Percentiles rank a stretch among this genome's conserved stretches.
Evolutionary conservation across 768 basidiomycete genomes (phyloP).

Genomic region (Lactarius pseudohatsudake): DNA sequence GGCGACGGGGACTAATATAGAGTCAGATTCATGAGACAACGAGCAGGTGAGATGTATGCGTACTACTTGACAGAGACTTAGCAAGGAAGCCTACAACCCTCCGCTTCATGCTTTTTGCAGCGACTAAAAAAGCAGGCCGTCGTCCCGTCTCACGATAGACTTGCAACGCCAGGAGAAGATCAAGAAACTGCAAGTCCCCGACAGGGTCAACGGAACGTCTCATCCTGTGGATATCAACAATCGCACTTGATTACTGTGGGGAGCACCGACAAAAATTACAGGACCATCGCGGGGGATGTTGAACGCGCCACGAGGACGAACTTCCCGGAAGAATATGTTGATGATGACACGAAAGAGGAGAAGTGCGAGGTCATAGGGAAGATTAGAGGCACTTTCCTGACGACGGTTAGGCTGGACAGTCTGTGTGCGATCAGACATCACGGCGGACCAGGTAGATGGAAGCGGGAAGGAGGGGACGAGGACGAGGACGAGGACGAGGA

Average conservation of each 20-base stretch:
- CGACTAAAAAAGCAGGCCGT: slow-evolving; percentile 80
- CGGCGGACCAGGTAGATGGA: slow-evolving; percentile 1
- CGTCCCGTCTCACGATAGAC: slow-evolving; percentile 81
- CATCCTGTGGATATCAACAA: neutral
- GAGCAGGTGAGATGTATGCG: slow-evolving; percentile 31
- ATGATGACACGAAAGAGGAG: slow-evolving; percentile 82
- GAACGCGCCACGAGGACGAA: slow-evolving; percentile 89
- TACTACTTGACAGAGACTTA: slow-evolving; percentile 85
- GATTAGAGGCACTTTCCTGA: slow-evolving; percentile 20
- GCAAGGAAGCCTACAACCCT: slow-evolving; percentile 74
- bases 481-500: neutral
- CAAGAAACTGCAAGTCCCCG: slow-evolving; percentile 69
- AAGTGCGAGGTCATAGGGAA: slow-evolving; percentile 70
- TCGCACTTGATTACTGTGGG: slow-evolving; percentile 85
- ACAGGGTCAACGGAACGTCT: slow-evolving; percentile 2
- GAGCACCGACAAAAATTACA: slow-evolving; percentile 91
- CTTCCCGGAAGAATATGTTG: slow-evolving; percentile 94
- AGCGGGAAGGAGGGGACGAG: slow-evolving; percentile 30
- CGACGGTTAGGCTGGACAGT: neutral
- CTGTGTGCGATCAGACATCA: slow-evolving; percentile 8
- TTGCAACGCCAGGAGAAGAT: slow-evolving; percentile 80
- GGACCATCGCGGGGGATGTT: slow-evolving; percentile 89
- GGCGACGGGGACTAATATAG: slow-evolving; percentile 76
- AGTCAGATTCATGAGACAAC: neutral
- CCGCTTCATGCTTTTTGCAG: slow-evolving; percentile 84